These are phyloP conservation scores for Ustilago bromivora DNA, from an alignment of 1,284 basidiomycete genomes.

Conservation along the genomic window DNA sequence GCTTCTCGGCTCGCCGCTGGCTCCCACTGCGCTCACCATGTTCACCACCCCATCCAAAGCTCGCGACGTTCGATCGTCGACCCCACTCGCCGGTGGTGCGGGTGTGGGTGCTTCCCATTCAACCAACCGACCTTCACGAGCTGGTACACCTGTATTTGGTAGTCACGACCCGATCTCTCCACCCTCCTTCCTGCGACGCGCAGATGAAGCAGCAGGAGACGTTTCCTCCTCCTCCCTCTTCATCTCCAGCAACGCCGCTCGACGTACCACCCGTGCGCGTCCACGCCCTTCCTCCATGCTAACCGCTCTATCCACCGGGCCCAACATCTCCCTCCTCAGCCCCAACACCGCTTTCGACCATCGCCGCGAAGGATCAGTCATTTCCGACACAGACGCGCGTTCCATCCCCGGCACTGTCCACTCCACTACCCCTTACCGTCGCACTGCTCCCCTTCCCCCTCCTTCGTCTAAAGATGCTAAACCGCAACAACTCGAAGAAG, in stretches of 20 bases:
- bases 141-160: conserved; percentile 43
- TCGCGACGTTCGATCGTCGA: conserved; percentile 35
- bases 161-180: conserved; percentile 34
- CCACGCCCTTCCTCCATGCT: conserved; percentile 49
- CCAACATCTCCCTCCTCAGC: conserved; percentile 35
- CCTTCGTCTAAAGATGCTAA: conserved; percentile 13
- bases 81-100: conserved; percentile 23
- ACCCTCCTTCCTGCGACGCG: conserved; percentile 22
- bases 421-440: conserved; percentile 17
- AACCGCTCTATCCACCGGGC: conserved; percentile 8
- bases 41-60: conserved; percentile 47
- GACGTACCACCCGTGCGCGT: conserved; percentile 22
- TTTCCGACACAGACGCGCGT: conserved; percentile 41
- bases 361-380: conserved; percentile 23
- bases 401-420: conserved; percentile 32
- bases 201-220: conserved; percentile 23
- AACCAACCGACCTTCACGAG: conserved; percentile 26
- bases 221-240: conserved; percentile 38
- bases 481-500: conserved; percentile 51
- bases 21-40: conserved; percentile 18
- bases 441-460: conserved; percentile 4
- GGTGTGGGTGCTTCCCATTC: conserved; percentile 25
- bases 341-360: conserved; percentile 22
- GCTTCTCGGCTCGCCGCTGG: background rate
- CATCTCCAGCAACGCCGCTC: background rate